Evolutionary conservation across 1,284 basidiomycete species (phyloP), one percentile per base, ranked within the genome.

Genomic region (Puccinia coronata): DNA sequence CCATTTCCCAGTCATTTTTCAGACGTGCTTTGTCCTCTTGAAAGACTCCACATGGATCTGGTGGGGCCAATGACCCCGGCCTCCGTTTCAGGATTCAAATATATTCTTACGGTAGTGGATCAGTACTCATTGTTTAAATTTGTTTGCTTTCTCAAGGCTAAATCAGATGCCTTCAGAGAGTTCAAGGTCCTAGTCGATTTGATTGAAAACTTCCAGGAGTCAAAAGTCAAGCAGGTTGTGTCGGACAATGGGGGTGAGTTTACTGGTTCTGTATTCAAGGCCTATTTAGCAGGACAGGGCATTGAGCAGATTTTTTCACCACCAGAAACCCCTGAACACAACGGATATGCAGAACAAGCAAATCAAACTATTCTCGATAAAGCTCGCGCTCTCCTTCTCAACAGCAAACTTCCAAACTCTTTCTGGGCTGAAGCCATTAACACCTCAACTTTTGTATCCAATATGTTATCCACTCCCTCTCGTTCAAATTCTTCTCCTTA

Each of bases 191-290:
- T 49, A 20, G 2, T 31, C n/a, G 41, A 20, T 6, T 31, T 31
- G 11, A 16, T 65, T 39, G 67, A 70, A 69, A 69, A 69, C 8
- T 18, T n/a, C 8, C 31, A 12, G 3, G 67, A 25, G 2, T 47
- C 18, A 14, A 83, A 80, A 43, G 84, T 89, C 73, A 86, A 85
- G 70, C 86, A 81, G 11, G 23, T 87, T 3, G 80, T 85, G 2
- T 80, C 83, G 81, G 86, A 88, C 83, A 84, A 86, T 34, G 86
- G 86, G 31, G 84, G 84, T 3, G 84, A 87, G 83, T 85, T 84
- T 80, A 70, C 80, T 14, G 34, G 20, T 34, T 23, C 6, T 1
- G 25, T 14, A 2, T 51, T 72, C 28, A 53, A 72, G 25, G 23
- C 20, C 2, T 16, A 31, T 55, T 20, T 23, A 14, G 28, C 5